Conservation (phyloP, 805 yeast genomes). For the Kuraishia capsulata region DNA sequence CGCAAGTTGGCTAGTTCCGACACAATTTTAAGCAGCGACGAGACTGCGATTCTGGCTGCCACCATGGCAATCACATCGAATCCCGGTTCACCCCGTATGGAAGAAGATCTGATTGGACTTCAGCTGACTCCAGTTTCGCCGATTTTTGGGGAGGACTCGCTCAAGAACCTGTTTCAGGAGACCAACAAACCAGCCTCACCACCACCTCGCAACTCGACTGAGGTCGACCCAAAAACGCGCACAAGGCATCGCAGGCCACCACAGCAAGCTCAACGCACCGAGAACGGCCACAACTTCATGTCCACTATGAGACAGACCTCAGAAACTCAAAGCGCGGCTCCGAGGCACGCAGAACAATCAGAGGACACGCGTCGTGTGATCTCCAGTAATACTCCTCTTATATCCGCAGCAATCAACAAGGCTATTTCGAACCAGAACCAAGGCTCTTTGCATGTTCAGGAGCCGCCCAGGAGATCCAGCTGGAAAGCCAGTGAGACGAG, state of each 20-base stretch:
- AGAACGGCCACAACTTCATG: not conserved
- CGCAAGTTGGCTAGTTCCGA: conserved; percentile 17
- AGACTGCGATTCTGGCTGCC: conserved; percentile 29
- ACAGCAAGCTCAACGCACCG: not conserved
- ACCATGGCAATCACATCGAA: conserved; percentile 14
- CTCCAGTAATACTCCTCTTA: conserved; percentile 18
- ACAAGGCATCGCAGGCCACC: not conserved
- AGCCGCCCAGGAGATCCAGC: not conserved
- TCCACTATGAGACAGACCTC: not conserved
- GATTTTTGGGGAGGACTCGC: not conserved
- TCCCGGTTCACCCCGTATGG: not conserved
- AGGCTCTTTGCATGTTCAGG: too few species aligned
- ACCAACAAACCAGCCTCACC: not conserved
- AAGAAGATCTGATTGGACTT: not conserved
- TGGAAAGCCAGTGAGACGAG: conserved; percentile 2
- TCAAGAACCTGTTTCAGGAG: not conserved
- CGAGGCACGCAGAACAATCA: conserved; percentile 4
- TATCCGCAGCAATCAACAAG: conserved; percentile 23
- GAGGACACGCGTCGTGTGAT: conserved; percentile 10
- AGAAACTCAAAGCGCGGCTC: not conserved
- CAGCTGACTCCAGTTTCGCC: conserved; percentile 3
- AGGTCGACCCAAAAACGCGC: not conserved
- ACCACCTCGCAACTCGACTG: not conserved
- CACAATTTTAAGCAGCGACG: conserved; percentile 12
- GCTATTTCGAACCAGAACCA: conserved; percentile 14